Base-by-base conservation (phyloP, 83 land plant genomes). In the Thuja plicata region DNA sequence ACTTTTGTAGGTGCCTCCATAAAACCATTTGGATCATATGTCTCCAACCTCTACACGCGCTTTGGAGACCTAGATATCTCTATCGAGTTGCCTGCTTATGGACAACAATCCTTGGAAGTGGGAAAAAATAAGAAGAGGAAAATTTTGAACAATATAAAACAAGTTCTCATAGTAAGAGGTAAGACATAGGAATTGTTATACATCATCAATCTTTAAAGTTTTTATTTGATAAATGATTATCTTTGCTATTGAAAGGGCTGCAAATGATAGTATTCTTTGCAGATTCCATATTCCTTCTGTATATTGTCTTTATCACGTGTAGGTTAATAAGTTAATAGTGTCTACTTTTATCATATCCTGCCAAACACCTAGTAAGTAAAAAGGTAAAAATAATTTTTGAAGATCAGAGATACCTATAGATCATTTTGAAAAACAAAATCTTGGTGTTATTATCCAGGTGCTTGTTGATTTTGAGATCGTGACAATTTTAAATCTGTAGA, bases 1-100 rank as follows among this genome's bases (percentile, higher is more conserved):
- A 83, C 48, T 55, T 12, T 83, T 46, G 48, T 48, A 94, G 95
- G 93, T 89, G 95, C 92, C 71, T 89, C 92, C 32, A 91, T 94
- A 41, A 90, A 92, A 88, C 96, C 95, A 73, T 95, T 94, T 94
- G 95, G 95, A 88, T 95, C 96, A 5, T 95, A 93, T 92, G 91
- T 90, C 35, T 95, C 96, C 43, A 77, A 95, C 66, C 95, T 95
- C 30, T 95, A 91, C 77, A 88, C 95, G 32, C 88, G 90, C 82
- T 91, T 89, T 91, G 95, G 96, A 30, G 96, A 95, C 90, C 78
- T 95, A 90, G 96, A 95, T 90, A 90, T 95, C 50, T 95, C 95
- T 4, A 90, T 95, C 52, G 92, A 93, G n/a, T 85, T 92, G 45
- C 73, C 85, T 21, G 84, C 89, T 91, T 87, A 88, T 71, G 86